Evolutionary conservation across 2,329 filamentous ascomycete species (phyloP), one percentile per base, ranked within the genome.

Genomic region (Ophiocordyceps australis): DNA sequence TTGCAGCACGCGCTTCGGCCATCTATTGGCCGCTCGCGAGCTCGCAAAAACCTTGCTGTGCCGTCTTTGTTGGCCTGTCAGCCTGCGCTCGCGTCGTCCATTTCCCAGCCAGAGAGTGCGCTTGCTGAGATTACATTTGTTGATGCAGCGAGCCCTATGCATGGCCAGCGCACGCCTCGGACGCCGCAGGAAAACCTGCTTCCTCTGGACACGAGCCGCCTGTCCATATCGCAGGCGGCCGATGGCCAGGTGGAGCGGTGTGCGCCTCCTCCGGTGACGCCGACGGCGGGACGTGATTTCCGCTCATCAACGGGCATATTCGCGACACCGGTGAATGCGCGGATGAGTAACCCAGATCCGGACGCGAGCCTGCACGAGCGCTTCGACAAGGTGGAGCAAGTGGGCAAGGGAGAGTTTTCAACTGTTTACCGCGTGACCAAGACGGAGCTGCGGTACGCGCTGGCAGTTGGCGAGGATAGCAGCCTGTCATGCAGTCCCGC

Each of bases 331-430:
- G 62, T 83, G 28, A 75, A 80, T 37, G 68, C 65, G 7, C 67
- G 75, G 30, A 67, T 66, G n/a, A 65, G 68, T 18, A 68, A 70
- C 23, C 73, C 91, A 32, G 64, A 57, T 11, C 39, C 86, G 11
- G 86, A 95, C 41, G 66, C 71, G 14, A 69, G 67, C 27, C 55
- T 94, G 26, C 69, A 68, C 9, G 65, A 70, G 4, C 71, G 78
- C 28, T 98, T 98, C 44, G 71, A 76, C 28, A 78, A 75, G 32
- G 76, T 91, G 9, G 78, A 82, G 38, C 62, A 74, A 31, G 65
- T 86, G 35, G 86, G 86, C 24, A 74, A 74, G 31, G 89, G 89
- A 30, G 86, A 94, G 46, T 98, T 98, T 44, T 95, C 89, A 0
- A 70, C 78, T 29, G 89, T 98, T 1, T 98, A 82, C 47, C 72